These are phyloP conservation scores for Solanum chmielewskii DNA, from an alignment of 257 asterid species.

Conservation along the genomic window DNA sequence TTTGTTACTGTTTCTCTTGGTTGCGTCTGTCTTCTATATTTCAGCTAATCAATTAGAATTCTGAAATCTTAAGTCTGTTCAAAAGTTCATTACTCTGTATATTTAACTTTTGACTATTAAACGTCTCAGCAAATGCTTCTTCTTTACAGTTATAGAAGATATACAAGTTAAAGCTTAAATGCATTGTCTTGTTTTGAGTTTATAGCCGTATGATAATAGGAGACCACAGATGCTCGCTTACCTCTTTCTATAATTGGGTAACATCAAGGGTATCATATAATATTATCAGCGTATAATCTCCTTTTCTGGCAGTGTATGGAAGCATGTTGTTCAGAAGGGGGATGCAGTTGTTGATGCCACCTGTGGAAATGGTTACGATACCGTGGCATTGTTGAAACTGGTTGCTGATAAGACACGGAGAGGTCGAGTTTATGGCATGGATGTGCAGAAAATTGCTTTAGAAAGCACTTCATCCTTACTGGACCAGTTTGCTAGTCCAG, in stretches of 20 bases:
- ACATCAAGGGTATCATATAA: background rate
- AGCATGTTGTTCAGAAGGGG: conserved; percentile 62
- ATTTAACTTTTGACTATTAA: background rate
- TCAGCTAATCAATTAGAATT: background rate
- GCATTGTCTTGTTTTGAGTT: background rate
- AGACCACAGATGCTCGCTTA: background rate
- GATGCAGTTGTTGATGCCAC: conserved; percentile 87
- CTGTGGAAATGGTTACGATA: conserved; percentile 91
- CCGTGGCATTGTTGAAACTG: conserved; percentile 59
- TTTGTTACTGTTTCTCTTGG: background rate
- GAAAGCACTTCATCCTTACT: conserved; percentile 64
- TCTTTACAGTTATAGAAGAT: background rate
- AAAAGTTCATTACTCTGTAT: background rate
- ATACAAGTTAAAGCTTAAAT: background rate
- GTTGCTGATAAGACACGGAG: conserved; percentile 38
- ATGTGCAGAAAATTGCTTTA: conserved; percentile 67
- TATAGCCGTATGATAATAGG: background rate
- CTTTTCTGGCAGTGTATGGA: conserved; percentile 53
- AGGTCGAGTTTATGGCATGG: conserved; percentile 83
- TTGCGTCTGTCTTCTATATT: background rate
- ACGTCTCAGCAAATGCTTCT: background rate
- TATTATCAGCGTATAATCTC: background rate
- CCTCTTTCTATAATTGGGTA: background rate
- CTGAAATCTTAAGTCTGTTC: background rate
- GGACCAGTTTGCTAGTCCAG: conserved; percentile 38